Base-by-base conservation (phyloP, 2,329 filamentous ascomycete species). In the Zopfia rhizophila region DNA sequence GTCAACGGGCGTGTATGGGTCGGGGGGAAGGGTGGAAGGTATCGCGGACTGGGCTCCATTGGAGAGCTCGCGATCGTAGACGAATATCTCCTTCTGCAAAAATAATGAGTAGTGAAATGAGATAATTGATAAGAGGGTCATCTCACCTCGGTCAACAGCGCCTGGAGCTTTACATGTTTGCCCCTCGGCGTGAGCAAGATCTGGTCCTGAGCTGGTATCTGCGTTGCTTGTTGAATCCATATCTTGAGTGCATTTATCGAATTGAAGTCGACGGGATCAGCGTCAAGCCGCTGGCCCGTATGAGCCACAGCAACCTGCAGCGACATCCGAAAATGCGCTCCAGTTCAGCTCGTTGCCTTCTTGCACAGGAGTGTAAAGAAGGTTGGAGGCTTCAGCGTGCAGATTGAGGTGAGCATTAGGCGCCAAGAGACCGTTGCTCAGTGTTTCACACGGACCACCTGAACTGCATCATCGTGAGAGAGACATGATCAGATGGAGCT, bases 231-330 rank as follows among this genome's bases (percentile, higher is more conserved):
- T 51, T 87, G 82, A 60, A 97, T 87, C 85, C 90, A 94, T 72
- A 82, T 76, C 73, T 89, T 90, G 60, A 97, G 84, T 54, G 89
- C 88, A 75, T 97, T 93, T 69, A 96, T 82, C 47, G 87, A 88
- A 61, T 82, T 80, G 74, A 93, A 89, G 68, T 85, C 83, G 55
- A 86, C 81, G 58, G 87, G 84, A 76, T 96, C 90, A 72, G 89
- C 83, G 72, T 86, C 82, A 69, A 96, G 82, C 76, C 88, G 87
- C 80, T 91, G 87, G 79, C 93, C 93, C 75, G 89, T 91, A 78
- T 96, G 92, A 82, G 91, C 91, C 70, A 96, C 87, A 79, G 91
- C 90, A 75, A 96, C 87, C 78, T 90, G 86, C 72, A 93, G 84
- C 78, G 90, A 89, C 91, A 96, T 96, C 75, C 80, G 83, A 55